Conservation (phyloP, 2,329 filamentous ascomycete species). For the Calonectria naviculata region DNA sequence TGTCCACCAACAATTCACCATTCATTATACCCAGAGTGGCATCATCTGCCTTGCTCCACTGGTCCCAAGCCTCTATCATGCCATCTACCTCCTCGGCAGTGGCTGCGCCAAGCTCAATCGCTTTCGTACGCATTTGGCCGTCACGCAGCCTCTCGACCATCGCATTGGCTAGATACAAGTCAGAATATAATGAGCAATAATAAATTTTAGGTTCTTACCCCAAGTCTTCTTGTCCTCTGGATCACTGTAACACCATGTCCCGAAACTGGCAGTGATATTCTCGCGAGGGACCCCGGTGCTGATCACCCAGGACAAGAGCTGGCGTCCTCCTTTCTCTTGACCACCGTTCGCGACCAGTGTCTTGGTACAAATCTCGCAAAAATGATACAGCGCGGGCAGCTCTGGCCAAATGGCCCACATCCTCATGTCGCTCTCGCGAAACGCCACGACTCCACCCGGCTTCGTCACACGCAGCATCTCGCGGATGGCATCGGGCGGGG, state of each 20-base stretch:
- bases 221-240: conserved; percentile 37
- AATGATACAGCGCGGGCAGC: conserved; percentile 34
- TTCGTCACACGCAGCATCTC: conserved; percentile 57
- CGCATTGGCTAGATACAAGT: conserved; percentile 30
- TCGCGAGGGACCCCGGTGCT: conserved; percentile 36
- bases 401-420: conserved; percentile 46
- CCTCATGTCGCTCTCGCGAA: conserved; percentile 43
- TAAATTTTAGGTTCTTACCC: conserved; percentile 30
- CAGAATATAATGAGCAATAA: background rate
- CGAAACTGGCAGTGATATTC: conserved; percentile 38
- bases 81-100: conserved; percentile 38
- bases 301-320: conserved; percentile 42
- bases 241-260: conserved; percentile 44
- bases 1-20: conserved; percentile 41
- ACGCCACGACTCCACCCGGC: conserved; percentile 55
- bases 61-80: conserved; percentile 42
- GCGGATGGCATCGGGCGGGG: conserved; percentile 45
- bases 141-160: conserved; percentile 39
- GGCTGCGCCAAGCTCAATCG: conserved; percentile 38
- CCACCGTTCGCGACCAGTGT: conserved; percentile 38
- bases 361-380: conserved; percentile 34
- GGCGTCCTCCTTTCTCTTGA: conserved; percentile 39
- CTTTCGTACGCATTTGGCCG: conserved; percentile 38
- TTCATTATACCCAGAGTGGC: conserved; percentile 44
- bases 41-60: conserved; percentile 41